phyloP scores from a whole-genome alignment of 2,329 filamentous ascomycete genomes.

The Cytospora schulzeri region DNA sequence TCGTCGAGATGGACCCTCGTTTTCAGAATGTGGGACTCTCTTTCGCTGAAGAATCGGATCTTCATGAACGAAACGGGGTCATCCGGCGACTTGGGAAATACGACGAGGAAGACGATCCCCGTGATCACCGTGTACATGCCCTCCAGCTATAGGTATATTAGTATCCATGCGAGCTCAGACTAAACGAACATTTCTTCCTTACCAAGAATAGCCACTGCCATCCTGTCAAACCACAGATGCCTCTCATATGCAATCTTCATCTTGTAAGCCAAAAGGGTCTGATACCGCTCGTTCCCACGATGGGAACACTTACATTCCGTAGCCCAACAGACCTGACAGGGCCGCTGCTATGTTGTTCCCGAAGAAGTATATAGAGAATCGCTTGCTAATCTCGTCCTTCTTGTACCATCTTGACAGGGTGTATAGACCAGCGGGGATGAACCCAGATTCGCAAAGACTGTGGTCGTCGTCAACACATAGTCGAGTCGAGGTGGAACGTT shows the following conservation, averaged over 20 bases:
- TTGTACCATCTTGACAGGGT: slow-evolving; percentile 53
- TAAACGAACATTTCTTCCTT: not conserved
- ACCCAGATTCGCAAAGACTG: slow-evolving; percentile 43
- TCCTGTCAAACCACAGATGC: slow-evolving; percentile 35
- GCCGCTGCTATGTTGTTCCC: slow-evolving; percentile 47
- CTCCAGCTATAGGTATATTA: slow-evolving; percentile 34
- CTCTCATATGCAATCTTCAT: slow-evolving; percentile 36
- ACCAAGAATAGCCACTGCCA: slow-evolving; percentile 42
- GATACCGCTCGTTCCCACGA: not conserved
- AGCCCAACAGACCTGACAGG: slow-evolving; percentile 45
- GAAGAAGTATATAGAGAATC: slow-evolving; percentile 48
- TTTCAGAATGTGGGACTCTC: slow-evolving; percentile 39
- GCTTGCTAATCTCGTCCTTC: slow-evolving; percentile 46
- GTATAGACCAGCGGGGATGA: slow-evolving; percentile 50
- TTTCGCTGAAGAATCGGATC: slow-evolving; percentile 23
- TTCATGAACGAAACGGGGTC: slow-evolving; percentile 11
- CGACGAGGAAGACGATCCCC: slow-evolving; percentile 36
- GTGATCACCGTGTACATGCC: slow-evolving; percentile 41
- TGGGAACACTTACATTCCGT: slow-evolving; percentile 37
- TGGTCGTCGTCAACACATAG: not conserved
- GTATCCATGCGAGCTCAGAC: slow-evolving; percentile 1
- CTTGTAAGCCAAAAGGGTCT: not conserved
- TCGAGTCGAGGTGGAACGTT: not conserved
- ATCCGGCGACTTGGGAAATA: slow-evolving; percentile 35
- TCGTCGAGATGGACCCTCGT: slow-evolving; percentile 40